Conservation (phyloP, 305 asterid genomes). For the Fraxinus platypoda region DNA sequence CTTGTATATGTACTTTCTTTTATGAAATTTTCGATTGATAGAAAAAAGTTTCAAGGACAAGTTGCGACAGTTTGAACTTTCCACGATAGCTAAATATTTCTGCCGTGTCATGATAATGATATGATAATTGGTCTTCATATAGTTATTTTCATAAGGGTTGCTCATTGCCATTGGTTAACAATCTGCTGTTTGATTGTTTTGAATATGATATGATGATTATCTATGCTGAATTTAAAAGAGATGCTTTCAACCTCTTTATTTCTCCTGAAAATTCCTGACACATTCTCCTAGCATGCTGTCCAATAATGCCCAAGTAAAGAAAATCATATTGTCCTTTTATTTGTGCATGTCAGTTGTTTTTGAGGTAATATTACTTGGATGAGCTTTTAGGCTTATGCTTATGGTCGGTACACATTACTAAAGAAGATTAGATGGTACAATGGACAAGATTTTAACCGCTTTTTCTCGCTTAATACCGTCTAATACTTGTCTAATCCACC, state of each 20-base stretch:
- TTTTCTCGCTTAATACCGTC: background rate
- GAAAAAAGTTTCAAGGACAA: background rate
- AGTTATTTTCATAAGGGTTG: background rate
- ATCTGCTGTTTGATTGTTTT: background rate
- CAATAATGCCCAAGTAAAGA: background rate
- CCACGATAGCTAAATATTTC: background rate
- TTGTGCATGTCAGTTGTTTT: background rate
- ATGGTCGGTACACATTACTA: background rate
- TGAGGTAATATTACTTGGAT: background rate
- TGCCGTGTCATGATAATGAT: background rate
- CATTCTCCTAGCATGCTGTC: background rate
- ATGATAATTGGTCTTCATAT: background rate
- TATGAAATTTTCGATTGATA: background rate
- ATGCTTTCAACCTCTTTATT: background rate
- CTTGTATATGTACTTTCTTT: background rate
- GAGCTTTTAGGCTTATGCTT: background rate
- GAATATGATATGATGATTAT: background rate
- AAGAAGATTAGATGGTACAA: background rate
- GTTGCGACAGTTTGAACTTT: background rate
- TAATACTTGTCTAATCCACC: background rate
- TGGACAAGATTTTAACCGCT: background rate
- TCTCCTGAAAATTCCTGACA: background rate
- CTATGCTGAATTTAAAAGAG: background rate
- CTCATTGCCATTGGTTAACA: background rate
- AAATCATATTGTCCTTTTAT: background rate